These are phyloP conservation scores for Alternaria brassicae DNA, from an alignment of 2,329 filamentous ascomycete species.

Conservation along the genomic window DNA sequence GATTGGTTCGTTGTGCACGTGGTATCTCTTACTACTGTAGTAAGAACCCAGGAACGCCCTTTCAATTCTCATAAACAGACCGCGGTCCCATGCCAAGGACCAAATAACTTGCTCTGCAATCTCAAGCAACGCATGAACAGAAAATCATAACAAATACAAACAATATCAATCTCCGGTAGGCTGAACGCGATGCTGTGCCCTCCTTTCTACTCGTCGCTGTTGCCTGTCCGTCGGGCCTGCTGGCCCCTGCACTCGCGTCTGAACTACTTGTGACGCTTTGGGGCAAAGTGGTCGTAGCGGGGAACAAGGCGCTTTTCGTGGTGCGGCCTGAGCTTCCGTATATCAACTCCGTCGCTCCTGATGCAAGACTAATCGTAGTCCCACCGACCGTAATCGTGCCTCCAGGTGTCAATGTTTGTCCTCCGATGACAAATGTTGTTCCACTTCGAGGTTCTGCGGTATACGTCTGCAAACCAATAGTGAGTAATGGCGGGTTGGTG, in stretches of 20 bases:
- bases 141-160: not conserved
- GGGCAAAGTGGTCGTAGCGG: conserved; percentile 44
- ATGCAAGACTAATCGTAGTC: conserved; percentile 44
- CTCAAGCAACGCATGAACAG: not conserved
- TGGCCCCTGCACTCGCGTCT: conserved; percentile 26
- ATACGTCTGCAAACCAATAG: conserved; percentile 41
- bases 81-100: not conserved
- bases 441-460: conserved; percentile 35
- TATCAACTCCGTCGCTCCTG: conserved; percentile 48
- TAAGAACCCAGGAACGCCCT: not conserved
- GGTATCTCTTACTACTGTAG: not conserved
- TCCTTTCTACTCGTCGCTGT: conserved; percentile 14
- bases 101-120: not conserved
- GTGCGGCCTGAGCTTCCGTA: conserved; percentile 45
- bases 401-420: conserved; percentile 51
- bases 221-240: conserved; percentile 17
- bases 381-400: conserved; percentile 43
- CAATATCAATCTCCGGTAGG: not conserved
- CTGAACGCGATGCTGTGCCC: conserved; percentile 1
- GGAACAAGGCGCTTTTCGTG: conserved; percentile 48
- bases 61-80: conserved; percentile 1
- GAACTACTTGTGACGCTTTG: conserved; percentile 13
- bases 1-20: not conserved
- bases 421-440: conserved; percentile 48
- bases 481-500: conserved; percentile 42